Conservation (phyloP, 148 eudicot genomes). For the Persicaria maculosa region DNA sequence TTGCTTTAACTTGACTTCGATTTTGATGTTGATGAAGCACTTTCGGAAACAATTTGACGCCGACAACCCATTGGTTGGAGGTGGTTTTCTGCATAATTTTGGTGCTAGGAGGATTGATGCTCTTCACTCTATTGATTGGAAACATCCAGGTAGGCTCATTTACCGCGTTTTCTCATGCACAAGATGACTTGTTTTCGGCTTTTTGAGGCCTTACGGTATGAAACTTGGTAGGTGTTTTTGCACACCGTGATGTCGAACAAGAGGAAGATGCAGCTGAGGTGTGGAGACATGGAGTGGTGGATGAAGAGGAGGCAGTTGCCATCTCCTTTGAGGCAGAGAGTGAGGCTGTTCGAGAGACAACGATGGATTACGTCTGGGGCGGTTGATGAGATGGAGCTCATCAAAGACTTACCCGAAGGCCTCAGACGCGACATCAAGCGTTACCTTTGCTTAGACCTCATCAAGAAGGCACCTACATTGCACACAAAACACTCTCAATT, state of each 20-base stretch:
- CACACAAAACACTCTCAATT: neutral
- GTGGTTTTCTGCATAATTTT: slow-evolving; percentile 21
- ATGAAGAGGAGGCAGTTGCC: slow-evolving; percentile 39
- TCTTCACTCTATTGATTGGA: slow-evolving; percentile 30
- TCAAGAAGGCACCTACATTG: slow-evolving; percentile 22
- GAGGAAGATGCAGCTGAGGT: slow-evolving; percentile 25
- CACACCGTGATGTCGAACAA: slow-evolving; percentile 25
- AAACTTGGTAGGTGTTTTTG: slow-evolving; percentile 24
- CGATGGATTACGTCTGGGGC: slow-evolving; percentile 32
- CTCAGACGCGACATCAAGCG: slow-evolving; percentile 38
- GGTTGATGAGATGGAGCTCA: slow-evolving; percentile 34
- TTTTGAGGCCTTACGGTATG: neutral
- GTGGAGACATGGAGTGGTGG: slow-evolving; percentile 39
- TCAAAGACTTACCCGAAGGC: slow-evolving; percentile 34
- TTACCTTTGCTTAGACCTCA: slow-evolving; percentile 34
- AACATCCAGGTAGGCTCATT: slow-evolving; percentile 31
- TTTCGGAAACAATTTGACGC: slow-evolving; percentile 35
- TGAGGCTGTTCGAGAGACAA: slow-evolving; percentile 25
- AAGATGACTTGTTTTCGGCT: neutral
- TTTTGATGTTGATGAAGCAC: slow-evolving; percentile 17
- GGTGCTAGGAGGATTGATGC: slow-evolving; percentile 27
- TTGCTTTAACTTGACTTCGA: too few species aligned
- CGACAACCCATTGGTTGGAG: slow-evolving; percentile 22
- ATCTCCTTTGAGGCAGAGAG: slow-evolving; percentile 25
- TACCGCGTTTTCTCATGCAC: neutral